Conservation (phyloP, 139 green algal genomes). For the Chlamydomonas urium region DNA sequence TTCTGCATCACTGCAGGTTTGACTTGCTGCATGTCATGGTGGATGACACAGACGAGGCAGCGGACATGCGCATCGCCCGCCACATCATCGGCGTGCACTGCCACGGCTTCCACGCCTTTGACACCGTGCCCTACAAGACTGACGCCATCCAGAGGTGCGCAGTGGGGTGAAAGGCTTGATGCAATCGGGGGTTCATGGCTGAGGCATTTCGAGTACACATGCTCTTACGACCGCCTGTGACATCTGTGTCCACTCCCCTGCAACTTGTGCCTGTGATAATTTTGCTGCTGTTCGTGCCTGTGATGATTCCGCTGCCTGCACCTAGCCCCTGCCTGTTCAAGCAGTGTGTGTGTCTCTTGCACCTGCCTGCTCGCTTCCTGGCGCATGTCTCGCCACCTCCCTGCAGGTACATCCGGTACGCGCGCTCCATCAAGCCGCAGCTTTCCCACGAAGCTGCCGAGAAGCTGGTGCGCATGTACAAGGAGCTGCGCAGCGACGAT, state of each 20-base stretch:
- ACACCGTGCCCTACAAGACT: conserved; percentile 71
- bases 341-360: too few species aligned
- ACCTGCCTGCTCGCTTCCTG: too few species aligned
- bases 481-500: conserved; percentile 80
- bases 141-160: conserved; percentile 74
- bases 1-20: conserved; percentile 57
- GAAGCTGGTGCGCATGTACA: conserved; percentile 60
- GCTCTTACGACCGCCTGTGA: too few species aligned
- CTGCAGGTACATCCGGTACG: conserved; percentile 91
- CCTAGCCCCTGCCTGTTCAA: too few species aligned
- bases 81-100: conserved; percentile 81
- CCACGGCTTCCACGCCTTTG: conserved; percentile 35
- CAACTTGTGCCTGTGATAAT: too few species aligned
- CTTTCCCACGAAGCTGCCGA: conserved; percentile 27
- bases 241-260: too few species aligned
- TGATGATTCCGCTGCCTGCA: too few species aligned
- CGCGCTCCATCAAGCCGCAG: conserved; percentile 77
- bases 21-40: conserved; percentile 95
- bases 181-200: too few species aligned
- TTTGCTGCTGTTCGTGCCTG: too few species aligned
- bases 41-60: conserved; percentile 77
- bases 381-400: too few species aligned
- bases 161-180: too few species aligned
- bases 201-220: too few species aligned
- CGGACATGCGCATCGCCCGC: conserved; percentile 69